These are phyloP conservation scores for Solanum chaucha DNA, from an alignment of 257 asterid species.

Conservation along the genomic window DNA sequence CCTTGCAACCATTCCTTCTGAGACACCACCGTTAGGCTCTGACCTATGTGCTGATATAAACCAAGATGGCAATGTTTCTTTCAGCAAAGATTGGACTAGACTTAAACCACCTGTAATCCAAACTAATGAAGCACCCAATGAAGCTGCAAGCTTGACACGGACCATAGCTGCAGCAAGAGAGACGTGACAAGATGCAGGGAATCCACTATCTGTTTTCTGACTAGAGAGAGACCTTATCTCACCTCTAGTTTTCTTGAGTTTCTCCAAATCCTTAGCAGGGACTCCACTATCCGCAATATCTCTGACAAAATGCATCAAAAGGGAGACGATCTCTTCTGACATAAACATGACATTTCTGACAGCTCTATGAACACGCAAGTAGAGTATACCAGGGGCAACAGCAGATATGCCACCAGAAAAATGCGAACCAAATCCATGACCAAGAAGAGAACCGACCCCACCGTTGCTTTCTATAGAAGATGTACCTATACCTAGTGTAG, in stretches of 20 bases:
- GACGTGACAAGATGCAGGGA: conserved; percentile 43
- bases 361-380: conserved; percentile 76
- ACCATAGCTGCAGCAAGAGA: conserved; percentile 69
- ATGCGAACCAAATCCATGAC: conserved; percentile 91
- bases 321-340: conserved; percentile 69
- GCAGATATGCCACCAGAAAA: conserved; percentile 59
- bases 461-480: conserved; percentile 46
- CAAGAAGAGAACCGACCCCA: conserved; percentile 86
- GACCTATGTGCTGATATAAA: conserved; percentile 63
- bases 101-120: conserved; percentile 76
- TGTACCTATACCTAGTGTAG: conserved; percentile 59
- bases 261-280: conserved; percentile 43
- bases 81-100: conserved; percentile 52
- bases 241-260: conserved; percentile 50
- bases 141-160: conserved; percentile 75
- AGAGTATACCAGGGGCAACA: conserved; percentile 91
- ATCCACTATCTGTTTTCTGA: neutral
- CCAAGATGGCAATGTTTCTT: conserved; percentile 86
- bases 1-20: conserved; percentile 66
- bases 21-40: conserved; percentile 25
- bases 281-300: conserved; percentile 49
- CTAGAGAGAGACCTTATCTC: conserved; percentile 22
- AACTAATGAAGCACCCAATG: conserved; percentile 74
- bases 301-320: conserved; percentile 63
- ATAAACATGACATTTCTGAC: conserved; percentile 58